Percentiles rank a stretch among this genome's conserved stretches.
Evolutionary conservation across 257 asterid genomes (phyloP).

Genomic region (Solanum sitiens): DNA sequence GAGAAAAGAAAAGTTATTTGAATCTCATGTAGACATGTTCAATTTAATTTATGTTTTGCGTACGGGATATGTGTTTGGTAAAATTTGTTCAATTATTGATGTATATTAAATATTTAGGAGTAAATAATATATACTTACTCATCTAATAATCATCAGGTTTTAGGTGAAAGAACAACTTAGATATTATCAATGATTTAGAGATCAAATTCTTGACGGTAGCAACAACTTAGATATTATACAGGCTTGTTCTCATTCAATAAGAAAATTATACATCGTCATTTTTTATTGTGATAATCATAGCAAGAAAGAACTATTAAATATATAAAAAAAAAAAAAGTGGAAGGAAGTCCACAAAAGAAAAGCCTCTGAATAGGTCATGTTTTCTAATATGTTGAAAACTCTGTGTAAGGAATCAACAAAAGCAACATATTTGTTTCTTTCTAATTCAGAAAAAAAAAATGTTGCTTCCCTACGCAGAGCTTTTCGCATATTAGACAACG

Average conservation of each 20-base stretch:
- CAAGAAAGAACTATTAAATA: too few species aligned
- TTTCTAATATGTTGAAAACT: neutral
- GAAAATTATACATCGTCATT: neutral
- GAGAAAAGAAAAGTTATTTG: neutral
- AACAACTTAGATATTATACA: neutral
- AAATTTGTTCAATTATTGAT: neutral
- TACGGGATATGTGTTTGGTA: neutral
- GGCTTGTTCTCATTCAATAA: neutral
- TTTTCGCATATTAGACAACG: neutral
- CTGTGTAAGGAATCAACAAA: neutral
- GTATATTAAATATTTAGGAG: neutral
- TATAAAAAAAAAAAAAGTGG: too few species aligned
- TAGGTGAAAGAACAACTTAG: slow-evolving; percentile 7
- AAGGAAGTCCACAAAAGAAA: neutral
- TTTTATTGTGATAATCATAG: too few species aligned
- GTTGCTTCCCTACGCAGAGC: neutral
- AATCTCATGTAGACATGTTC: neutral
- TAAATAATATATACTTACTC: neutral
- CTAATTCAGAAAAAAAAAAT: neutral
- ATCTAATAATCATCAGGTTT: neutral
- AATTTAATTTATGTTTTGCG: neutral
- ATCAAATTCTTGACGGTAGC: slow-evolving; percentile 13
- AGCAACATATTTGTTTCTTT: too few species aligned
- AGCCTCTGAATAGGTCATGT: neutral
- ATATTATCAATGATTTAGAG: slow-evolving; percentile 22